Conservation (phyloP, 1,284 basidiomycete species). For the Sanghuangporus weigelae region DNA sequence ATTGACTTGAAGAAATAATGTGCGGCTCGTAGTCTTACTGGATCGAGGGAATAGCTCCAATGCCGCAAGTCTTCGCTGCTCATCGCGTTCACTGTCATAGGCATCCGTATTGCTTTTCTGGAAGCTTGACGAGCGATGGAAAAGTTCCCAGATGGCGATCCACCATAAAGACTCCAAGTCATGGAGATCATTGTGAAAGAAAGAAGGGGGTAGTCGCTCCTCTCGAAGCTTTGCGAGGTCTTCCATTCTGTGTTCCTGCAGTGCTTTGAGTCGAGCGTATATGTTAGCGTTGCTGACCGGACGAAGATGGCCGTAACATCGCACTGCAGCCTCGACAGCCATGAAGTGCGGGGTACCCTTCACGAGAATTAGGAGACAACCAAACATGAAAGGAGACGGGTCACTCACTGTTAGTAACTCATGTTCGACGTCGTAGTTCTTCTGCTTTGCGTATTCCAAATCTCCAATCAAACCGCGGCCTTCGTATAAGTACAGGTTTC, state of each 20-base stretch:
- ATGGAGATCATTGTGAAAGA: background rate
- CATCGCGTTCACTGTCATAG: background rate
- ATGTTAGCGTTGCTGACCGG: background rate
- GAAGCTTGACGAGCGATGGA: no score
- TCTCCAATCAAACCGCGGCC: background rate
- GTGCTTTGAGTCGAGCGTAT: background rate
- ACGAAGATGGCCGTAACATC: background rate
- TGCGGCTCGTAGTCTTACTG: background rate
- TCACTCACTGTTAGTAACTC: background rate
- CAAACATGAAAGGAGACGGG: no score
- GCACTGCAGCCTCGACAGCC: no score
- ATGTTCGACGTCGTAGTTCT: background rate
- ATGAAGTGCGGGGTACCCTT: no score
- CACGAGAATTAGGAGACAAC: no score
- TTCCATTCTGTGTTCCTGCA: background rate
- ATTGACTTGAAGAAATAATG: background rate
- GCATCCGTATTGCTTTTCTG: no score
- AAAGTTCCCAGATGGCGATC: background rate
- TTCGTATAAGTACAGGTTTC: background rate
- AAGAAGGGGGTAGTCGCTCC: background rate
- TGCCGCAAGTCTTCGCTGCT: background rate
- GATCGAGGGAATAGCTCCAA: background rate
- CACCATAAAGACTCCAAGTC: conserved; percentile 5
- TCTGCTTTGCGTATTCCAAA: conserved; percentile 1
- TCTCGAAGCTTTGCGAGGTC: background rate